Conservation (phyloP, 306 rosid genomes). For the Styphnolobium japonicum region DNA sequence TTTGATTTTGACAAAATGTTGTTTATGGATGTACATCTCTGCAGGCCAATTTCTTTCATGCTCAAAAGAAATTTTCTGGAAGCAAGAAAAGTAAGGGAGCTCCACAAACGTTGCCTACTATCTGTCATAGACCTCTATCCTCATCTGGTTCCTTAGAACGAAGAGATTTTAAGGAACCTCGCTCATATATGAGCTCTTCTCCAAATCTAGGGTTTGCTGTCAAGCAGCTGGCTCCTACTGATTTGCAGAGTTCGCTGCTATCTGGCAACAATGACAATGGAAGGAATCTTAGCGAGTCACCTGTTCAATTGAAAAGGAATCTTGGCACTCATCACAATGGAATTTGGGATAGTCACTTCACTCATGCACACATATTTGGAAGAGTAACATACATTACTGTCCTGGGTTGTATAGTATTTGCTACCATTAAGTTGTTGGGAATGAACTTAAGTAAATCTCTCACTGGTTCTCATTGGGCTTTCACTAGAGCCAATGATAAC, state of each 20-base stretch:
- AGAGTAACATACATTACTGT: conserved; percentile 48
- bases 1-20: conserved; percentile 25
- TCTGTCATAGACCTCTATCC: conserved; percentile 70
- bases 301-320: conserved; percentile 77
- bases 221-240: conserved; percentile 81
- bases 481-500: conserved; percentile 39
- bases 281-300: conserved; percentile 38
- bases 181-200: conserved; percentile 57
- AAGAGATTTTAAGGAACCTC: conserved; percentile 60
- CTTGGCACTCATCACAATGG: conserved; percentile 52
- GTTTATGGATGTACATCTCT: conserved; percentile 31
- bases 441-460: conserved; percentile 44
- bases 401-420: conserved; percentile 74
- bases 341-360: conserved; percentile 55
- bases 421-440: conserved; percentile 56
- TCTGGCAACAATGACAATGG: conserved; percentile 52
- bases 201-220: conserved; percentile 68
- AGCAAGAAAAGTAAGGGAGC: conserved; percentile 54
- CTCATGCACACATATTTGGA: conserved; percentile 40
- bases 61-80: conserved; percentile 55
- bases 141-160: conserved; percentile 54
- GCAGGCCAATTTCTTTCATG: conserved; percentile 79
- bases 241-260: conserved; percentile 61
- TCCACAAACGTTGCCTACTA: conserved; percentile 40
- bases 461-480: conserved; percentile 41